Conservation (phyloP, 495 filamentous ascomycete genomes). For the Aspergillus ellipticus region DNA sequence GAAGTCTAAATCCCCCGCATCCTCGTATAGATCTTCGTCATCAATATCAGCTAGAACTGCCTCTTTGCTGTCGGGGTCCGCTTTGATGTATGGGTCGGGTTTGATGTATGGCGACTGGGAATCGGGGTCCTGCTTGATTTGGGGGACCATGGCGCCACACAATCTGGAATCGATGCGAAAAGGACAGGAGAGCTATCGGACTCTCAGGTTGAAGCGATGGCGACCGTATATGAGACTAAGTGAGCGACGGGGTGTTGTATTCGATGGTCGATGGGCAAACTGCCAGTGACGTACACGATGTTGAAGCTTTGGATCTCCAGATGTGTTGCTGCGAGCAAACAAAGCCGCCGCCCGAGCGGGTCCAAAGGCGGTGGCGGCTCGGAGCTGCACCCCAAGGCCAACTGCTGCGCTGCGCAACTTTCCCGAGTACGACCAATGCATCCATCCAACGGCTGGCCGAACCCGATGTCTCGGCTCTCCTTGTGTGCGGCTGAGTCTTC, state of each 20-base stretch:
- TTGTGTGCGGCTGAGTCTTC: no score
- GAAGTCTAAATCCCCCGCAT: conserved; percentile 83
- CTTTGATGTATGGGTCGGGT: conserved; percentile 61
- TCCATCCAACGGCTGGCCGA: neutral
- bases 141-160: conserved; percentile 26
- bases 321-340: conserved; percentile 8
- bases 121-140: conserved; percentile 41
- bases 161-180: neutral
- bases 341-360: conserved; percentile 4
- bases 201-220: neutral
- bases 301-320: conserved; percentile 8
- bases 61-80: conserved; percentile 60
- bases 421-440: neutral
- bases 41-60: conserved; percentile 55
- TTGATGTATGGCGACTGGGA: conserved; percentile 53
- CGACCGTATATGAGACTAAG: conserved; percentile 6
- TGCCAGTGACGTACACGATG: conserved; percentile 12
- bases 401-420: no score
- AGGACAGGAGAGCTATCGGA: neutral
- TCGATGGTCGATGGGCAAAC: neutral
- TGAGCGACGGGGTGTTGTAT: neutral
- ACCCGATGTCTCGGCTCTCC: no score
- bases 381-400: neutral
- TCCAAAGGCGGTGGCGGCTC: conserved; percentile 17
- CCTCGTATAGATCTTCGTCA: conserved; percentile 80